Evolutionary conservation across 2,329 filamentous ascomycete species (phyloP).

Genomic region (Fusarium sp.): DNA sequence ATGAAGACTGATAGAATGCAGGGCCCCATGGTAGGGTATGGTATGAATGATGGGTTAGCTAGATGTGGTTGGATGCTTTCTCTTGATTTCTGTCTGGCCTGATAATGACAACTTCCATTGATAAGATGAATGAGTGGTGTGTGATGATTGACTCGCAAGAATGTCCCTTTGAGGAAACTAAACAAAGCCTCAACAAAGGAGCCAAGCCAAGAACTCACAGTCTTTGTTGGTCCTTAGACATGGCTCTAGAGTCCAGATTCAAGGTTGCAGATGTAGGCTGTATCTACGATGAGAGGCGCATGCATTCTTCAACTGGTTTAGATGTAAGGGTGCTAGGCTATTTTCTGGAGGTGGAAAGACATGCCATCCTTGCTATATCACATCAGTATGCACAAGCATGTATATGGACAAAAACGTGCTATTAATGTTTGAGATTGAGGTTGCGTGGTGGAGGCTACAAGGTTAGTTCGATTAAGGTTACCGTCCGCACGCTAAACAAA

Average conservation of each 20-base stretch:
- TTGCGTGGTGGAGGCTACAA: background rate
- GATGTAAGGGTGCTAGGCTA: background rate
- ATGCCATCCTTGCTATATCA: background rate
- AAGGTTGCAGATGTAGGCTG: background rate
- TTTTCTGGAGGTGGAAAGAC: background rate
- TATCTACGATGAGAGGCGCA: background rate
- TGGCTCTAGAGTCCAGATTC: background rate
- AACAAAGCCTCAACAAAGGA: background rate
- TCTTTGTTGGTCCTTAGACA: background rate
- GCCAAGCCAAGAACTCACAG: background rate
- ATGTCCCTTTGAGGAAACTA: constrained; percentile 6
- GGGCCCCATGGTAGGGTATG: background rate
- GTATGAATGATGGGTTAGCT: background rate
- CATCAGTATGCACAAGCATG: background rate
- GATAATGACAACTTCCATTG: background rate
- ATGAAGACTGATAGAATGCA: constrained; percentile 2
- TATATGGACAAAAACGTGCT: background rate
- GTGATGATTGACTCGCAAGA: constrained; percentile 20
- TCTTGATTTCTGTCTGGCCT: background rate
- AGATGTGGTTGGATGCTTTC: background rate
- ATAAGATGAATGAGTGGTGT: background rate
- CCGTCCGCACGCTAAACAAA: constrained; percentile 27
- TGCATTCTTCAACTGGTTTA: background rate
- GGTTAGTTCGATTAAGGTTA: constrained; percentile 41
- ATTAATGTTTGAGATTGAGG: background rate